These are phyloP conservation scores for Fusarium ambrosium DNA, from an alignment of 2,329 filamentous ascomycete genomes.

Conservation along the genomic window DNA sequence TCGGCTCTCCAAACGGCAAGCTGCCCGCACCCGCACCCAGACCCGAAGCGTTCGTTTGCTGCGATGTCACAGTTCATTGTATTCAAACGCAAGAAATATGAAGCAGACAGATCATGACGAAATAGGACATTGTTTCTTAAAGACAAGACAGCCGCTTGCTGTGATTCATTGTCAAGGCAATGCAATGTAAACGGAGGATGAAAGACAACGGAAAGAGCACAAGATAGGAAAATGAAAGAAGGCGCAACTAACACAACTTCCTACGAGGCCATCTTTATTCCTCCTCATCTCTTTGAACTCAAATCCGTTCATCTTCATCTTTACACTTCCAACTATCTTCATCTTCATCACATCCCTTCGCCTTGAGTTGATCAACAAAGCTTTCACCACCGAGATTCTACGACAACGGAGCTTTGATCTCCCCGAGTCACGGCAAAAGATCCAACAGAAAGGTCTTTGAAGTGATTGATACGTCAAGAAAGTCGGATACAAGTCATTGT, in stretches of 20 bases:
- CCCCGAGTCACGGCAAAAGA: neutral
- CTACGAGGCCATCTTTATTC: neutral
- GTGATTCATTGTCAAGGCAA: neutral
- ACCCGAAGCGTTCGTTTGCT: slow-evolving; percentile 21
- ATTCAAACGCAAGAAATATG: slow-evolving; percentile 18
- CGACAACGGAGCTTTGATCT: neutral
- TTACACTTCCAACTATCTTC: neutral
- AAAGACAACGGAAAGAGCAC: neutral
- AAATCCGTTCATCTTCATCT: neutral
- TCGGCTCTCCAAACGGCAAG: neutral
- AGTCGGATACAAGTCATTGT: neutral
- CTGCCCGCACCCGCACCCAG: neutral
- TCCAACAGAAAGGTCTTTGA: neutral
- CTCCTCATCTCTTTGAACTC: neutral
- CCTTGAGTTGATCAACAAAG: neutral
- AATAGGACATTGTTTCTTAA: neutral
- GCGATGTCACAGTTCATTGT: neutral
- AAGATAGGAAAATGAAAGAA: neutral
- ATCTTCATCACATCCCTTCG: neutral
- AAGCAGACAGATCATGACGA: neutral
- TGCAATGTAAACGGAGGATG: neutral
- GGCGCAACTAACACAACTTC: neutral
- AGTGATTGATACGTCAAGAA: too few species aligned
- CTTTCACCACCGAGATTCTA: neutral
- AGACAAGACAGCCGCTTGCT: neutral